A percentile compares a stretch with the other conserved stretches of the same genome.
Evolutionary conservation across 2,329 filamentous ascomycete species (phyloP).

Genomic region (Phyllosticta citribraziliensis): DNA sequence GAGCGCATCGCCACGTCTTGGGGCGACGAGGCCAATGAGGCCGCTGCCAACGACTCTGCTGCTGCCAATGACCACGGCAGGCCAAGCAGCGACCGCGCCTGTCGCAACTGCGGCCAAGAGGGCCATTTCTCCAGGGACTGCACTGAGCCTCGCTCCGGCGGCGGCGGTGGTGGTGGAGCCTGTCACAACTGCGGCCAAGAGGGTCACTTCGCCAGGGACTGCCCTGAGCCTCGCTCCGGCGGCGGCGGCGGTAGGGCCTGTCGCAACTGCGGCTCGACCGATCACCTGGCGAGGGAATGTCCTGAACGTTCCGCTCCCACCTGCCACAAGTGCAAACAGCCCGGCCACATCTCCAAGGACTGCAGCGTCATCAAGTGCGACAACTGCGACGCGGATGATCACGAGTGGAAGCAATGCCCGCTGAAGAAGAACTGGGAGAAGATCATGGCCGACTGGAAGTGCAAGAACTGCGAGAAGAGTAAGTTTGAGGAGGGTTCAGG

Average conservation of each 20-base stretch:
- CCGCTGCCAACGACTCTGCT: conserved; percentile 1
- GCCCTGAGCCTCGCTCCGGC: conserved; percentile 7
- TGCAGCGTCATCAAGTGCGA: conserved; percentile 31
- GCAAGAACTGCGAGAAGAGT: conserved; percentile 44
- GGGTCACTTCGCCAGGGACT: conserved; percentile 20
- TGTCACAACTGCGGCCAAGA: conserved; percentile 19
- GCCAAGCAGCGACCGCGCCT: not conserved
- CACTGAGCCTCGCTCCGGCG: conserved; percentile 13
- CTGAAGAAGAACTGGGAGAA: conserved; percentile 42
- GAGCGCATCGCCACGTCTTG: conserved; percentile 1
- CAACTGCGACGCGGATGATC: conserved; percentile 57
- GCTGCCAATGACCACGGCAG: not conserved
- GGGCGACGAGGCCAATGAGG: conserved; percentile 10
- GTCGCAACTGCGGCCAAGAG: conserved; percentile 16
- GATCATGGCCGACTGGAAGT: conserved; percentile 37
- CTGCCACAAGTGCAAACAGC: conserved; percentile 17
- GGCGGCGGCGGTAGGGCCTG: not conserved
- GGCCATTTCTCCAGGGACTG: conserved; percentile 22
- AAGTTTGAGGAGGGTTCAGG: conserved; percentile 14
- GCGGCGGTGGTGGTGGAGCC: conserved; percentile 12
- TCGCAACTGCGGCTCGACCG: not conserved
- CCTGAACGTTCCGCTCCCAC: not conserved
- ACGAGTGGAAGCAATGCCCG: conserved; percentile 45
- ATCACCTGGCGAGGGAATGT: not conserved
- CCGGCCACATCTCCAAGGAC: conserved; percentile 19